Evolutionary conservation across 768 basidiomycete genomes (phyloP).

Genomic region (Tylopilus sp.): DNA sequence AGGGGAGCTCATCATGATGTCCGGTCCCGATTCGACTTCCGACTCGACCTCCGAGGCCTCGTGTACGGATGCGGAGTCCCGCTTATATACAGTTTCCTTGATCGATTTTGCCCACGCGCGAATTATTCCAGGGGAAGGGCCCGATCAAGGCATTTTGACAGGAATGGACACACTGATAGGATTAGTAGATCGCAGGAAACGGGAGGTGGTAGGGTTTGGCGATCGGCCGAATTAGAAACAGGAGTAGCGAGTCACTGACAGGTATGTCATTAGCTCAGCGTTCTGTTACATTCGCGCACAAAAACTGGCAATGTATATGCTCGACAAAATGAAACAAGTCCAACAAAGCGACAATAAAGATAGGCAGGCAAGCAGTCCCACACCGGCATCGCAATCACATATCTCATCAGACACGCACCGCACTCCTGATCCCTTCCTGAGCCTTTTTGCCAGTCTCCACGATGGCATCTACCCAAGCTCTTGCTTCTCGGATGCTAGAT

Average conservation of each 20-base stretch:
- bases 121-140: conserved; percentile 63
- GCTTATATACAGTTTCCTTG: conserved; percentile 59
- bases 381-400: neutral
- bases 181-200: conserved; percentile 58
- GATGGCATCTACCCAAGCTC: conserved; percentile 47
- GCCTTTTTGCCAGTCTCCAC: conserved; percentile 14
- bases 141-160: conserved; percentile 71
- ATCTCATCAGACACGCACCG: neutral
- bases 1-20: conserved; percentile 21
- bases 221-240: neutral
- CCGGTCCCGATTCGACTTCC: conserved; percentile 4
- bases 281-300: neutral
- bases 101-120: conserved; percentile 96
- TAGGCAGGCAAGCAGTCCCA: no score
- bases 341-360: conserved; percentile 6
- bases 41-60: conserved; percentile 40
- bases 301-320: neutral
- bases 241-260: neutral
- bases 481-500: conserved; percentile 54
- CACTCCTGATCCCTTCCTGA: conserved; percentile 6
- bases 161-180: conserved; percentile 67
- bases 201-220: conserved; percentile 32
- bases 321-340: neutral
- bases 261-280: neutral
- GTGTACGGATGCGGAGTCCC: conserved; percentile 1